A percentile compares a stretch with the other conserved stretches of the same genome.
Conservation (phyloP, 2,329 filamentous ascomycete species). For the Cadophora sp. region DNA sequence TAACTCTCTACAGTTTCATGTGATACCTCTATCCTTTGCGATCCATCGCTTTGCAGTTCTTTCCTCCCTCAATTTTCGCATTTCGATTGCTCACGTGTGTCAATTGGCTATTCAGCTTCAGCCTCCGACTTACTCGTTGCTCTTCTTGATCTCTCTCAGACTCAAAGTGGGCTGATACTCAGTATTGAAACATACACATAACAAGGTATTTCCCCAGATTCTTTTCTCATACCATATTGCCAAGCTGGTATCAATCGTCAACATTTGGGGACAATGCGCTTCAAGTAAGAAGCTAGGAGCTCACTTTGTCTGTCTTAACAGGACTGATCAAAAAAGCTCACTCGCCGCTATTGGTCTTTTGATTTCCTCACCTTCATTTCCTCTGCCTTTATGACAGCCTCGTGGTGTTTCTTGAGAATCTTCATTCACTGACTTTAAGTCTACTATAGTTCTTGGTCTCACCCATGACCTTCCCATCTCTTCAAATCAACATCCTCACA, state of each 20-base stretch:
- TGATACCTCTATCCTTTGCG: neutral
- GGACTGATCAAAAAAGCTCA: neutral
- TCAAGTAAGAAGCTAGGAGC: neutral
- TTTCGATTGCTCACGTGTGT: neutral
- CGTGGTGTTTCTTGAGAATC: no score
- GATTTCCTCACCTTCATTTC: no score
- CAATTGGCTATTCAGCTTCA: neutral
- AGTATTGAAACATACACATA: neutral
- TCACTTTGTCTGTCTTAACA: neutral
- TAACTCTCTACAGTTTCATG: no score
- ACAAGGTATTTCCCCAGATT: neutral
- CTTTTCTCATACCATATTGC: neutral
- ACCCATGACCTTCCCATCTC: constrained; percentile 69
- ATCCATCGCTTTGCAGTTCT: neutral
- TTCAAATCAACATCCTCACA: constrained; percentile 71
- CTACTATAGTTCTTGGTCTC: constrained; percentile 37
- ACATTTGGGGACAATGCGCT: neutral
- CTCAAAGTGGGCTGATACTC: neutral
- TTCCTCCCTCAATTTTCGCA: neutral
- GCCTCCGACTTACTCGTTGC: neutral
- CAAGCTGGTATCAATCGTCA: neutral
- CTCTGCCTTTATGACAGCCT: no score
- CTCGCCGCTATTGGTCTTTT: no score
- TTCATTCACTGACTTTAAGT: neutral
- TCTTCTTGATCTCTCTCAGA: neutral